Percentiles rank a stretch among this genome's conserved stretches.
Evolutionary conservation across 768 basidiomycete genomes (phyloP).

Genomic region (Lactarius evosmus): DNA sequence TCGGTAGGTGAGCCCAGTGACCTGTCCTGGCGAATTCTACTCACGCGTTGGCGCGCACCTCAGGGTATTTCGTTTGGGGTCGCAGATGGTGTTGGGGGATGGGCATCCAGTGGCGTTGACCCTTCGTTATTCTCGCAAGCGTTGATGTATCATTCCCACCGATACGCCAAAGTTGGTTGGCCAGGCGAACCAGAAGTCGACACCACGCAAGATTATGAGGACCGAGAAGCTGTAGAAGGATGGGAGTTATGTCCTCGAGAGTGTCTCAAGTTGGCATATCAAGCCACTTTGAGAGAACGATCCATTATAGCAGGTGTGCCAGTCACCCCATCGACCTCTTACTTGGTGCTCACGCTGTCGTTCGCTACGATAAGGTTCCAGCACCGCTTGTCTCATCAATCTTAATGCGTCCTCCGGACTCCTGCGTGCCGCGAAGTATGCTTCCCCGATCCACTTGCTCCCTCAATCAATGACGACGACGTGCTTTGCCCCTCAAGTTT

Average conservation of each 20-base stretch:
- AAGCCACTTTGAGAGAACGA: slow-evolving; percentile 65
- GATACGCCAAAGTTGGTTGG: slow-evolving; percentile 70
- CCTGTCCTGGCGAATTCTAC: slow-evolving; percentile 13
- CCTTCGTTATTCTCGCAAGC: slow-evolving; percentile 89
- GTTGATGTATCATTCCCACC: slow-evolving; percentile 82
- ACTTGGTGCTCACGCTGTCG: slow-evolving; percentile 7
- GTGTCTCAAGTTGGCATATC: slow-evolving; percentile 70
- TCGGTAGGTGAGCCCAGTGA: slow-evolving; percentile 56
- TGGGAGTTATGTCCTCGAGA: slow-evolving; percentile 66
- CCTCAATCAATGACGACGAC: slow-evolving; percentile 9
- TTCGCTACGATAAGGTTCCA: slow-evolving; percentile 55
- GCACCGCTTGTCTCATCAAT: slow-evolving; percentile 75
- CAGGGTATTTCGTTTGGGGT: slow-evolving; percentile 80
- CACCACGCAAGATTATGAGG: slow-evolving; percentile 69
- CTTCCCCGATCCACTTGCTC: slow-evolving; percentile 15
- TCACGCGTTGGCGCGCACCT: slow-evolving; percentile 15
- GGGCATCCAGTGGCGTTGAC: slow-evolving; percentile 80
- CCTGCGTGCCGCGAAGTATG: slow-evolving; percentile 75
- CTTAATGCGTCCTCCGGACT: slow-evolving; percentile 72
- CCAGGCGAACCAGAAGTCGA: slow-evolving; percentile 82
- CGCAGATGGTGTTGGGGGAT: slow-evolving; percentile 92
- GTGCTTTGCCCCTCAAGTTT: slow-evolving; percentile 42
- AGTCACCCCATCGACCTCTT: not conserved
- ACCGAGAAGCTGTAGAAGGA: slow-evolving; percentile 60
- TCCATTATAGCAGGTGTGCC: slow-evolving; percentile 38